Conservation (phyloP, 2,329 filamentous ascomycete species). For the Pseudocercospora ulei region DNA sequence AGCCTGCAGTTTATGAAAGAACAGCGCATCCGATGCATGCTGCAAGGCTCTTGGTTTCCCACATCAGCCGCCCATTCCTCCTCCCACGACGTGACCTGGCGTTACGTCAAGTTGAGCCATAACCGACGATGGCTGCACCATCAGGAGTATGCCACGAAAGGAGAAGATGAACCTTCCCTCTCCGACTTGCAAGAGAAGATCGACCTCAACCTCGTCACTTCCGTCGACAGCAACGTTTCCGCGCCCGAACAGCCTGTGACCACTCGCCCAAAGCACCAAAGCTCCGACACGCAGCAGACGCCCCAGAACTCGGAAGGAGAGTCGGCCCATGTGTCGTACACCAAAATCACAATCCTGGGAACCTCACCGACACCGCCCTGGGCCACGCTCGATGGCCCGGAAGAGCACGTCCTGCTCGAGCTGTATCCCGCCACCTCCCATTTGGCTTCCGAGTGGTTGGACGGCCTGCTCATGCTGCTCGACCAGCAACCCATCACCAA, state of each 20-base stretch:
- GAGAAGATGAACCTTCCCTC: constrained; percentile 55
- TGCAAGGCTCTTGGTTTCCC: constrained; percentile 84
- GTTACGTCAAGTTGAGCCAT: constrained; percentile 80
- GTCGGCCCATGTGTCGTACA: constrained; percentile 42
- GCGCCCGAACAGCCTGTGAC: constrained; percentile 48
- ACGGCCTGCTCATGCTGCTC: constrained; percentile 86
- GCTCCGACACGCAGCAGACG: constrained; percentile 26
- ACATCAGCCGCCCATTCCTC: constrained; percentile 35
- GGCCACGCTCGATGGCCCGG: constrained; percentile 6
- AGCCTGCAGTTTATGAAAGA: constrained; percentile 95
- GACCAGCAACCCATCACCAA: constrained; percentile 95
- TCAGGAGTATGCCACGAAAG: constrained; percentile 63
- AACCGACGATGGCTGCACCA: constrained; percentile 87
- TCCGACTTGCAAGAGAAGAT: constrained; percentile 70
- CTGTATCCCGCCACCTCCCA: constrained; percentile 71
- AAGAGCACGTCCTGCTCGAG: constrained; percentile 67
- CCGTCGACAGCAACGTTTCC: constrained; percentile 86
- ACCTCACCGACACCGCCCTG: constrained; percentile 18
- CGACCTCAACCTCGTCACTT: constrained; percentile 78
- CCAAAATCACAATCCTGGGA: constrained; percentile 87
- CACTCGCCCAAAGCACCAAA: constrained; percentile 16
- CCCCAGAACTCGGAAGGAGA: constrained; percentile 19
- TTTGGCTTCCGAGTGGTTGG: constrained; percentile 89
- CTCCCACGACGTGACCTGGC: constrained; percentile 44
- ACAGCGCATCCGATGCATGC: constrained; percentile 79